Evolutionary conservation across 1,284 basidiomycete genomes (phyloP).

Genomic region (Rhodotorula sp.): DNA sequence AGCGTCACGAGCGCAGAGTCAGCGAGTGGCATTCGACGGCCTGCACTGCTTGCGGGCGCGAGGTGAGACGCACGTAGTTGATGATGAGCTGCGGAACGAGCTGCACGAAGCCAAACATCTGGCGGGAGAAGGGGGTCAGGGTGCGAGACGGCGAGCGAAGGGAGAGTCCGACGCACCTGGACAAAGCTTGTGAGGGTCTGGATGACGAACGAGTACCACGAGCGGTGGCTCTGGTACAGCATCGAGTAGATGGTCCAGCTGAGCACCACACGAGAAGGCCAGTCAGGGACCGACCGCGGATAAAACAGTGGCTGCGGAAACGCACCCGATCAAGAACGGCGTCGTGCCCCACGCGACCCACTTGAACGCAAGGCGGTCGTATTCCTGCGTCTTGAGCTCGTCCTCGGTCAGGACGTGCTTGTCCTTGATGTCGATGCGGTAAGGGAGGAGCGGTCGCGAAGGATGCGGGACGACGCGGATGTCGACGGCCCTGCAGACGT

Average conservation of each 20-base stretch:
- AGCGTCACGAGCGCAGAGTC: not conserved
- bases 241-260: constrained; percentile 80
- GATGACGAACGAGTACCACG: constrained; percentile 65
- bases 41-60: no score
- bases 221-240: constrained; percentile 69
- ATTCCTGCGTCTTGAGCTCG: constrained; percentile 98
- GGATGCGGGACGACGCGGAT: constrained; percentile 66
- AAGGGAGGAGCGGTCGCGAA: constrained; percentile 70
- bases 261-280: no score
- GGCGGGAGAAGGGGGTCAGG: not conserved
- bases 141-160: not conserved
- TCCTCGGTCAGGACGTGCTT: constrained; percentile 91
- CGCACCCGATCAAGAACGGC: constrained; percentile 68
- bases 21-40: not conserved
- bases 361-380: constrained; percentile 80
- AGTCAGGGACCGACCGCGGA: not conserved
- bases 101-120: constrained; percentile 91
- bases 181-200: constrained; percentile 61
- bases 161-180: constrained; percentile 57
- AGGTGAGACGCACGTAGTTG: constrained; percentile 33
- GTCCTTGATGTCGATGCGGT: constrained; percentile 78
- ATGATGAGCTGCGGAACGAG: constrained; percentile 81
- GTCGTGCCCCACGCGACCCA: constrained; percentile 86
- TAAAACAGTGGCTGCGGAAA: not conserved
- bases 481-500: constrained; percentile 77